Evolutionary conservation across 768 basidiomycete genomes (phyloP), one percentile per base, ranked within the genome.

Genomic region (Leucosporidium scottii): DNA sequence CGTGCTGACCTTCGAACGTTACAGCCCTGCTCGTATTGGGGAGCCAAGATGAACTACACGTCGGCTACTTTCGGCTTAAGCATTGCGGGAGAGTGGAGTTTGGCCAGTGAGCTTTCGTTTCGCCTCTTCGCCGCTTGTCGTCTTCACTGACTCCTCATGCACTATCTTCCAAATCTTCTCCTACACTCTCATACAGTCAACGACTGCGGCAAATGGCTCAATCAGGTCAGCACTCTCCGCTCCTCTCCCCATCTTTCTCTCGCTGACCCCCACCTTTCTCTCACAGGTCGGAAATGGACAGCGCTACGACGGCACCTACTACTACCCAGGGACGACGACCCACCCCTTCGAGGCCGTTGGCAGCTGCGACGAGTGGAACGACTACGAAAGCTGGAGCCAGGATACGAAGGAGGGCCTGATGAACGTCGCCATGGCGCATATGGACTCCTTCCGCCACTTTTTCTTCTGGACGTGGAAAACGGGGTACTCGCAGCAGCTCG

Each of bases 401-500:
- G 77, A 79, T 15, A 86, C 83, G 76, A 94, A 93, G 80, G 74
- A 78, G 21, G 83, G 80, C 49, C 83, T 91, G 72, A 80, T 82
- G 78, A 80, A 87, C 67, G 89, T 93, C 73, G 87, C 91, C 3
- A 73, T 89, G 77, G 83, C 88, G 21, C 89, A 87, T 73, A 96
- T 97, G 93, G 92, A 93, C 77, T 88, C 93, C 17, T 82, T 97
- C 53, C 88, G 90, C 4, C 23, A 98, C 77, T 96, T 86, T 81
- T 97, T 96, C 84, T 98, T 96, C 84, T 98, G 94, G 94, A 93
- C 91, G n/a, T 88, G 87, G 88, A 88, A 87, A 82, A 91, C 98
- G 70, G 93, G 91, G 64, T 86, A 88, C 75, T 90, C 91, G 17
- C 83, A 84, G 21, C 77, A 78, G 7, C 82, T 83, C 31, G 89